Conservation (phyloP, 441 rosid genomes). For the Iberis amara region DNA sequence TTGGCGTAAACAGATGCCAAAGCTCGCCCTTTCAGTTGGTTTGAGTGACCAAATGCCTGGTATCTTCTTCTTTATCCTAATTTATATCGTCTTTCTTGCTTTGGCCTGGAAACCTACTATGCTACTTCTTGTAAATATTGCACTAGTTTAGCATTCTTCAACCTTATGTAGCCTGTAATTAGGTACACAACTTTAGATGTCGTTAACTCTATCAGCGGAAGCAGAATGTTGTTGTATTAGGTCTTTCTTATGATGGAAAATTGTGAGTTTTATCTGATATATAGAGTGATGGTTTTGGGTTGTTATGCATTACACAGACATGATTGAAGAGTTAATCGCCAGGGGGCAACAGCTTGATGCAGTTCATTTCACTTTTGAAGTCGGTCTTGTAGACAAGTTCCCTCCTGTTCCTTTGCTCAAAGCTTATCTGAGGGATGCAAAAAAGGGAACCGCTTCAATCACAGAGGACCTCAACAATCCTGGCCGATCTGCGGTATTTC, state of each 20-base stretch:
- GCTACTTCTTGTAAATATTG: neutral
- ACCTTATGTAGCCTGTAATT: too few relatives aligned
- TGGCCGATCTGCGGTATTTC: constrained; percentile 77
- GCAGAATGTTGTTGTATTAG: too few relatives aligned
- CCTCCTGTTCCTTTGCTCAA: constrained; percentile 86
- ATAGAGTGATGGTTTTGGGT: constrained; percentile 1
- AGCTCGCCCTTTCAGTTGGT: constrained; percentile 88
- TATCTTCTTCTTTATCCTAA: constrained; percentile 14
- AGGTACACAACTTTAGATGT: too few relatives aligned
- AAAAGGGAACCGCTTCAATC: constrained; percentile 73
- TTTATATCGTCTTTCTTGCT: neutral
- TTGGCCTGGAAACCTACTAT: too few relatives aligned
- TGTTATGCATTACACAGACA: constrained; percentile 24
- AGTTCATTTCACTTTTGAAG: constrained; percentile 88
- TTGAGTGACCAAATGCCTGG: constrained; percentile 92
- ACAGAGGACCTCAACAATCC: constrained; percentile 76
- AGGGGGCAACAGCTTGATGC: constrained; percentile 97
- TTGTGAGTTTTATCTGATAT: neutral
- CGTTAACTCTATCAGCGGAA: too few relatives aligned
- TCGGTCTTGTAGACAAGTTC: constrained; percentile 72
- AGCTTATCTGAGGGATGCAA: constrained; percentile 79
- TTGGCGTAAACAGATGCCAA: constrained; percentile 98
- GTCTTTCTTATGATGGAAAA: neutral
- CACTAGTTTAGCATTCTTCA: neutral
- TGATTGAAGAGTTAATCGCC: constrained; percentile 64